phyloP scores from a whole-genome alignment of 2,329 filamentous ascomycete species.

The Colletotrichum noveboracense region DNA sequence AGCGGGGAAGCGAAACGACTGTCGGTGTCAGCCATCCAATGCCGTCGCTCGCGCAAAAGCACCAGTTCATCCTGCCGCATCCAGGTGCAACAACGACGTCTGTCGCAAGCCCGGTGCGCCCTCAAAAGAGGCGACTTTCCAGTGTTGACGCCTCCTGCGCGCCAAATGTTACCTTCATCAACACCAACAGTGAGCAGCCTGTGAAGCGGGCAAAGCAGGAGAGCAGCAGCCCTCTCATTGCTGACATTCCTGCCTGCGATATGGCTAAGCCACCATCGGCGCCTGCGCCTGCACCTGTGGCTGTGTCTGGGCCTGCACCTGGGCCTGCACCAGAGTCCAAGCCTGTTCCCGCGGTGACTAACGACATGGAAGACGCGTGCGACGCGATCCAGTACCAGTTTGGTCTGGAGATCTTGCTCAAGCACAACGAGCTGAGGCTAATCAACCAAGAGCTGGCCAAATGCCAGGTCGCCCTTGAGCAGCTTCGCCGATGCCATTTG shows the following conservation, averaged over 20 bases:
- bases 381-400: slow-evolving; percentile 86
- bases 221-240: neutral
- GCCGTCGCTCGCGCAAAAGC: slow-evolving; percentile 36
- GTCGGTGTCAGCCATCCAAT: slow-evolving; percentile 48
- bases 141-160: slow-evolving; percentile 32
- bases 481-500: slow-evolving; percentile 88
- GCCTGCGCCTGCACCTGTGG: slow-evolving; percentile 8
- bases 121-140: slow-evolving; percentile 46
- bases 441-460: slow-evolving; percentile 97
- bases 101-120: slow-evolving; percentile 28
- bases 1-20: slow-evolving; percentile 61
- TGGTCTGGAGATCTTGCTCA: slow-evolving; percentile 88
- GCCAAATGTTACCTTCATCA: slow-evolving; percentile 25
- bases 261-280: slow-evolving; percentile 21
- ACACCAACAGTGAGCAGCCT: slow-evolving; percentile 23
- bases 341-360: slow-evolving; percentile 13
- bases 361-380: slow-evolving; percentile 60
- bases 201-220: slow-evolving; percentile 48
- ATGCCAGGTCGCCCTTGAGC: slow-evolving; percentile 91
- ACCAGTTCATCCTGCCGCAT: slow-evolving; percentile 34
- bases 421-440: slow-evolving; percentile 91
- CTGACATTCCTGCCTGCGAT: slow-evolving; percentile 4
- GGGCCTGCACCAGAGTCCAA: slow-evolving; percentile 17
- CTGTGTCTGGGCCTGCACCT: slow-evolving; percentile 11
- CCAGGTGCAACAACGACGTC: slow-evolving; percentile 26